These are phyloP conservation scores for Candida nanaspora DNA, from an alignment of 805 yeast genomes.

Conservation along the genomic window DNA sequence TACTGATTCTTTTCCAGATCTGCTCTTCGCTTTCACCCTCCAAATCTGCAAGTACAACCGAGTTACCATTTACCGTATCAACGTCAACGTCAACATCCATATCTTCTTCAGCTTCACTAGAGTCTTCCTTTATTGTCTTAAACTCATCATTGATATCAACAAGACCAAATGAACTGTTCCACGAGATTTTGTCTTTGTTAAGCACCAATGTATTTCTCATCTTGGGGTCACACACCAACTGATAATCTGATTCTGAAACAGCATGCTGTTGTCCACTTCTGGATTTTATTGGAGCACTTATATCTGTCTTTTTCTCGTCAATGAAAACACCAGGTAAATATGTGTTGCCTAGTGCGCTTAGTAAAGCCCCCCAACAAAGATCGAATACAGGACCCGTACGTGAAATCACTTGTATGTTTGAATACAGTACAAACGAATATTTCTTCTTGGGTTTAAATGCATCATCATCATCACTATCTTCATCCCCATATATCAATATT, in stretches of 20 bases:
- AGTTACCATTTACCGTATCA: slow-evolving; percentile 4
- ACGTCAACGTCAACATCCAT: slow-evolving; percentile 21
- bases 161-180: slow-evolving; percentile 55
- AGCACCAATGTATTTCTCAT: slow-evolving; percentile 31
- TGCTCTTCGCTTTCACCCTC: slow-evolving; percentile 86
- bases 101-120: slow-evolving; percentile 21
- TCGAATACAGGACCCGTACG: slow-evolving; percentile 81
- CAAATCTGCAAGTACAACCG: slow-evolving; percentile 58
- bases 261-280: slow-evolving; percentile 31
- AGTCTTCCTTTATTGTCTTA: background rate
- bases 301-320: slow-evolving; percentile 52
- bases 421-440: slow-evolving; percentile 57
- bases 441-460: slow-evolving; percentile 33
- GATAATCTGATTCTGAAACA: slow-evolving; percentile 39
- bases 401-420: slow-evolving; percentile 69
- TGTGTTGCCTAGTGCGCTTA: slow-evolving; percentile 53
- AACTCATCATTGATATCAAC: slow-evolving; percentile 29
- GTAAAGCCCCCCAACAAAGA: slow-evolving; percentile 60
- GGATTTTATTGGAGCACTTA: slow-evolving; percentile 21
- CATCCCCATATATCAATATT: slow-evolving; percentile 36
- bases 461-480: slow-evolving; percentile 18
- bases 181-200: slow-evolving; percentile 31
- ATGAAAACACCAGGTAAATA: slow-evolving; percentile 62
- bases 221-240: slow-evolving; percentile 49
- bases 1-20: slow-evolving; percentile 44